Conservation (phyloP, 805 yeast species). For the Torulaspora quercuum region DNA sequence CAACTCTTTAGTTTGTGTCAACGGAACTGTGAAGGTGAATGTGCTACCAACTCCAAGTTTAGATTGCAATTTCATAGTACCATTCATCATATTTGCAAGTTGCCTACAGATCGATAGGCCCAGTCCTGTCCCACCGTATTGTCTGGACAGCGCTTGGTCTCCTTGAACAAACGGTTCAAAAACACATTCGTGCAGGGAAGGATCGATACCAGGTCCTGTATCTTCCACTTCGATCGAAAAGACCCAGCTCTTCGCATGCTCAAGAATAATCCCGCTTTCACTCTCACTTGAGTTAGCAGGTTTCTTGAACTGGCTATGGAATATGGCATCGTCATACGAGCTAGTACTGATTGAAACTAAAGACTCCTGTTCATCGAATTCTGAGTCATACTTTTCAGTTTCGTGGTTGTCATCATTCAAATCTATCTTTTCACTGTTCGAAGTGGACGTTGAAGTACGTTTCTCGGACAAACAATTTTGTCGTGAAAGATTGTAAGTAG, state of each 20-base stretch:
- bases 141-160: slow-evolving; percentile 85
- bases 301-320: slow-evolving; percentile 42
- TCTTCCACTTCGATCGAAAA: slow-evolving; percentile 67
- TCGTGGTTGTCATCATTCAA: slow-evolving; percentile 6
- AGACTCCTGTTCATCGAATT: slow-evolving; percentile 17
- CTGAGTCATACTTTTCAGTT: slow-evolving; percentile 9
- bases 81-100: slow-evolving; percentile 86
- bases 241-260: slow-evolving; percentile 38
- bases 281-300: slow-evolving; percentile 25
- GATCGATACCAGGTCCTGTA: slow-evolving; percentile 93
- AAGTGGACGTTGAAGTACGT: slow-evolving; percentile 5
- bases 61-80: slow-evolving; percentile 72
- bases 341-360: slow-evolving; percentile 30
- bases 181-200: slow-evolving; percentile 72
- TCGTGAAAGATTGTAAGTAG: too few relatives aligned
- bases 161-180: slow-evolving; percentile 98
- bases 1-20: slow-evolving; percentile 50
- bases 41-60: slow-evolving; percentile 79
- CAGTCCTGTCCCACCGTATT: slow-evolving; percentile 93
- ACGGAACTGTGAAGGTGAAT: slow-evolving; percentile 75
- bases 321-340: slow-evolving; percentile 44
- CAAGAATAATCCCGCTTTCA: slow-evolving; percentile 26
- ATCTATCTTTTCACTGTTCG: slow-evolving; percentile 12
- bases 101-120: slow-evolving; percentile 89
- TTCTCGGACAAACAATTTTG: slow-evolving; percentile 1